Conservation (phyloP, 2,329 filamentous ascomycete genomes). For the Ciborinia camelliae region DNA sequence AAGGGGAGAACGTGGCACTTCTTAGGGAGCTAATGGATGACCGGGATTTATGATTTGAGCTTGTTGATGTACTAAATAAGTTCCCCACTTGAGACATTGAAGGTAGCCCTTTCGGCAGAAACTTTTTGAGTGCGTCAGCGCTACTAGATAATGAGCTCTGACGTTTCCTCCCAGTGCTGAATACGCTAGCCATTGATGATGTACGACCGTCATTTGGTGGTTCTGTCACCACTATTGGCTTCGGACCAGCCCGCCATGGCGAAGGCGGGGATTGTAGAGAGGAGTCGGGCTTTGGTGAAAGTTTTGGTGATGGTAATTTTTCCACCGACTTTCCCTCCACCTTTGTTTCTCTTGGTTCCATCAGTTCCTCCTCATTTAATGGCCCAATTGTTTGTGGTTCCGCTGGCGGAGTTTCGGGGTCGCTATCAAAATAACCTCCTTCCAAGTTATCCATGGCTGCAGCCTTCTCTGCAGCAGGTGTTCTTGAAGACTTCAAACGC, state of each 20-base stretch:
- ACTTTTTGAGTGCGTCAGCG: conserved; percentile 54
- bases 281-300: conserved; percentile 19
- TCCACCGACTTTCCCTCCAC: conserved; percentile 20
- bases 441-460: conserved; percentile 53
- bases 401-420: conserved; percentile 34
- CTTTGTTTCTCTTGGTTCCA: not conserved
- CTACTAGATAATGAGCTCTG: conserved; percentile 53
- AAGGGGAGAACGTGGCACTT: conserved; percentile 12
- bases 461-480: conserved; percentile 56
- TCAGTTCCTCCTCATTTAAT: conserved; percentile 2
- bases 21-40: conserved; percentile 12
- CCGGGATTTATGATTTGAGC: conserved; percentile 22
- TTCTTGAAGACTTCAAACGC: conserved; percentile 52
- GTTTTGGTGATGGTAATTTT: conserved; percentile 34
- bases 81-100: conserved; percentile 41
- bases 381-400: not conserved
- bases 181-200: conserved; percentile 45
- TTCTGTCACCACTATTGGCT: conserved; percentile 38
- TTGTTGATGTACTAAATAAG: conserved; percentile 33
- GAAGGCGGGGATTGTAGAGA: conserved; percentile 27
- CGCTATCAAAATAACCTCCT: conserved; percentile 40
- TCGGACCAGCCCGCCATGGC: conserved; percentile 45
- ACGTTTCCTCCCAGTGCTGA: conserved; percentile 43
- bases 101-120: conserved; percentile 53
- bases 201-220: conserved; percentile 34